These are phyloP conservation scores for Pleurotus tuber-regium DNA, from an alignment of 768 basidiomycete species.

Conservation along the genomic window DNA sequence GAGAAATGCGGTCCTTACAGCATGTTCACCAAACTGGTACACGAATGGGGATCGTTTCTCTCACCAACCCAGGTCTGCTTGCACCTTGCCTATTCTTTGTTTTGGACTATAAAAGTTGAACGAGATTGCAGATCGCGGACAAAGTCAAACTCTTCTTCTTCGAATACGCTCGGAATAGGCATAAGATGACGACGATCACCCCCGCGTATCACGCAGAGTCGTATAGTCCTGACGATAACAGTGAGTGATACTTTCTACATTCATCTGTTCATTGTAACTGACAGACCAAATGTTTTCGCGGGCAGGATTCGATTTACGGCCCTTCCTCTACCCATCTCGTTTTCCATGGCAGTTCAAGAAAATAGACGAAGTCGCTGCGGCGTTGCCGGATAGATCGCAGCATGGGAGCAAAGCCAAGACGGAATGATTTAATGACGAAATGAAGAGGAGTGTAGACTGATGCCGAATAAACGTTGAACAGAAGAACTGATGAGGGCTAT, in stretches of 20 bases:
- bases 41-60: constrained; percentile 87
- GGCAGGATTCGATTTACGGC: constrained; percentile 92
- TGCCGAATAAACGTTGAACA: background rate
- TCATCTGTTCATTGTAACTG: too few relatives aligned
- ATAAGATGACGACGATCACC: constrained; percentile 98
- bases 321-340: constrained; percentile 92
- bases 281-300: background rate
- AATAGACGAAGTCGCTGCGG: constrained; percentile 84
- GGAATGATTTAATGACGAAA: too few relatives aligned
- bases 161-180: constrained; percentile 92
- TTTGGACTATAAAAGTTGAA: background rate
- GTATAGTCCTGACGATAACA: constrained; percentile 95
- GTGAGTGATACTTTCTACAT: constrained; percentile 57
- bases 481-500: constrained; percentile 10
- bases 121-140: constrained; percentile 73
- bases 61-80: constrained; percentile 74
- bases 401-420: constrained; percentile 42
- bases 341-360: constrained; percentile 98
- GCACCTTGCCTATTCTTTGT: background rate
- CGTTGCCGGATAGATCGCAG: constrained; percentile 67
- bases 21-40: constrained; percentile 93
- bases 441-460: too few relatives aligned
- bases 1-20: constrained; percentile 98
- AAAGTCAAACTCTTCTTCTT: constrained; percentile 99
- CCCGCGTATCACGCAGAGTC: constrained; percentile 95